phyloP scores from a whole-genome alignment of 2,329 filamentous ascomycete genomes.

The Acephala macrosclerotiorum region DNA sequence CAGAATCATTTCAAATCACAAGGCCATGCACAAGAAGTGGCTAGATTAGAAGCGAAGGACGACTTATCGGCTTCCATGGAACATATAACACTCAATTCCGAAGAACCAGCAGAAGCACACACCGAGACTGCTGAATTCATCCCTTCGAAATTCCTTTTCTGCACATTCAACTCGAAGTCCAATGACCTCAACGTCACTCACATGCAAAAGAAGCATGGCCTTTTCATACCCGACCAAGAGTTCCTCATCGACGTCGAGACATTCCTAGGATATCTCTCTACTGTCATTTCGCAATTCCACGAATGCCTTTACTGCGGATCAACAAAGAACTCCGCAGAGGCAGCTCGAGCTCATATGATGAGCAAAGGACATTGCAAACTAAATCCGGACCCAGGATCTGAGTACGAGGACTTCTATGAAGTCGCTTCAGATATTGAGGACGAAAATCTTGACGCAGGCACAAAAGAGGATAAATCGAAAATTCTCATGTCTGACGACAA shows the following conservation, averaged over 20 bases:
- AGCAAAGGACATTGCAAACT: conserved; percentile 57
- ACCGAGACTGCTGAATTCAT: conserved; percentile 34
- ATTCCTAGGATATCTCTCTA: conserved; percentile 55
- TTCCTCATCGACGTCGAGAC: conserved; percentile 56
- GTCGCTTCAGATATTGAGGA: conserved; percentile 18
- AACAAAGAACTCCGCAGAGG: conserved; percentile 50
- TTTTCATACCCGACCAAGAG: conserved; percentile 51
- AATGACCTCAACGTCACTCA: conserved; percentile 52
- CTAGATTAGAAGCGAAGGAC: conserved; percentile 6
- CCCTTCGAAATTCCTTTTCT: conserved; percentile 52
- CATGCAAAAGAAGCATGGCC: conserved; percentile 57
- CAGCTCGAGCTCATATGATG: conserved; percentile 59
- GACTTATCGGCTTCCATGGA: neutral
- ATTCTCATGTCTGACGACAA: conserved; percentile 37
- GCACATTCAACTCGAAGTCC: conserved; percentile 40
- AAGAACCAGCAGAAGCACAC: conserved; percentile 11
- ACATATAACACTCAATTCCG: conserved; percentile 6
- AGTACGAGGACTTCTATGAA: conserved; percentile 49
- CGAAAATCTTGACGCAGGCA: conserved; percentile 15
- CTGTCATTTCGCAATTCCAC: conserved; percentile 55
- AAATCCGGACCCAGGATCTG: conserved; percentile 46
- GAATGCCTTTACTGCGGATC: conserved; percentile 60
- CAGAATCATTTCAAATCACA: conserved; percentile 29
- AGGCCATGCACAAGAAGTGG: conserved; percentile 21
- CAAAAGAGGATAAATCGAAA: conserved; percentile 17